Conservation (phyloP, 2,329 filamentous ascomycete genomes). For the Massarina eburnea region DNA sequence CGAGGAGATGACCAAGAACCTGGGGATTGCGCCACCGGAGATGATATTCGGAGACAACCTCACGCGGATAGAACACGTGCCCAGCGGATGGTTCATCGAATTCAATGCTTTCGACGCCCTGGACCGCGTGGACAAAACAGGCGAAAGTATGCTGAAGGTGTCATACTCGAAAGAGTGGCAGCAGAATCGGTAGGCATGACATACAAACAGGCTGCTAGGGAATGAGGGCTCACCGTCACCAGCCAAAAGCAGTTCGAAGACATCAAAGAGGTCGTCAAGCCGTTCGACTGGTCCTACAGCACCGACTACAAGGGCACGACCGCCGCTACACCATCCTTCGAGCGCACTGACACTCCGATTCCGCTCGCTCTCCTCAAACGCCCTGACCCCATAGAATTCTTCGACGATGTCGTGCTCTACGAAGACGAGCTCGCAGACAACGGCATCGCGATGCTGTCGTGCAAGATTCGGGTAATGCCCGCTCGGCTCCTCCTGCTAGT, state of each 20-base stretch:
- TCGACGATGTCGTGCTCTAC: slow-evolving; percentile 93
- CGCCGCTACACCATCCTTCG: slow-evolving; percentile 40
- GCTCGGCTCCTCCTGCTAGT: slow-evolving; percentile 80
- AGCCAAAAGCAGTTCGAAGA: slow-evolving; percentile 79
- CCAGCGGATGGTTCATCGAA: slow-evolving; percentile 72
- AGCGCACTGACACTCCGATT: slow-evolving; percentile 60
- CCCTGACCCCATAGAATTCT: slow-evolving; percentile 93
- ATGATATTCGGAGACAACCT: slow-evolving; percentile 99
- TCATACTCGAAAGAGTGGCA: slow-evolving; percentile 91
- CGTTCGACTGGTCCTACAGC: slow-evolving; percentile 98
- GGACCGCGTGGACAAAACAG: slow-evolving; percentile 92
- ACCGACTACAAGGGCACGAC: slow-evolving; percentile 81
- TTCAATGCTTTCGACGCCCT: slow-evolving; percentile 89
- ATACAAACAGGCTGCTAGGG: slow-evolving; percentile 2
- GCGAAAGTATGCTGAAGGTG: slow-evolving; percentile 85
- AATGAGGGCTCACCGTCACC: slow-evolving; percentile 12
- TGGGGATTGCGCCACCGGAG: slow-evolving; percentile 88
- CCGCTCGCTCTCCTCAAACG: slow-evolving; percentile 84
- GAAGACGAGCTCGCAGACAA: slow-evolving; percentile 99
- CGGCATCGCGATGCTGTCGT: slow-evolving; percentile 85
- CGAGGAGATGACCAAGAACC: slow-evolving; percentile 74
- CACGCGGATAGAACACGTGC: slow-evolving; percentile 71
- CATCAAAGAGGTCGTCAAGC: slow-evolving; percentile 91
- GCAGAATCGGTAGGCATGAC: slow-evolving; percentile 56
- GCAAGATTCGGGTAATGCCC: slow-evolving; percentile 92